Evolutionary conservation across 257 asterid genomes (phyloP), one percentile per base, ranked within the genome.

Genomic region (Cordia subcordata): DNA sequence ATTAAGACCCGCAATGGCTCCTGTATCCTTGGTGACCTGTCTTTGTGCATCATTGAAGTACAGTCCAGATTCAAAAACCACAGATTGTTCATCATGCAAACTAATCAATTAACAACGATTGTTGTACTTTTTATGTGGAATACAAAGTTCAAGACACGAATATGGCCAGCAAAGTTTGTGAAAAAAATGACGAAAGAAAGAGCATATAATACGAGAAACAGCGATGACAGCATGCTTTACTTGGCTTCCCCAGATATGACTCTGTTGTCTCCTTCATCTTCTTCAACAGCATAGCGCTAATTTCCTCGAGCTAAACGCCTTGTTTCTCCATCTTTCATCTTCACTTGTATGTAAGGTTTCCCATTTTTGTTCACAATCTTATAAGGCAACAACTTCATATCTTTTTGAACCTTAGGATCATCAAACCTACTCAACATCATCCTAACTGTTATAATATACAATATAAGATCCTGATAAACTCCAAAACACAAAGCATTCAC

Each of bases 191-290:
- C 5, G 45, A 4, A 35, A 35, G 50, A n/a, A n/a, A 61, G 35
- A 32, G 27, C 42, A 44, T 15, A 32, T 10, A 15, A 0, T 60
- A 61, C 67, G 67, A 32, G 75, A 70, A 50, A 63, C 75, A 19
- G 75, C 53, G 51, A 69, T 64, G 11, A 69, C 75, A 6, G 70
- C 70, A 16, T 54, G 55, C 39, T 51, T 69, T n/a, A 32, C 63
- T 52, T 49, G 58, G 52, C 15, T 58, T 47, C 16, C 76, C 72
- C 57, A 71, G 40, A 55, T 59, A 64, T 8, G 68, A 57, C 53
- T 65, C 72, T 10, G 76, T 72, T 8, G 66, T 65, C 46, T 59
- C 68, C 35, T 71, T 71, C 76, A 71, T 65, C 45, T 71, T 71
- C 40, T 65, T 62, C 60, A 71, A 55, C 19, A 71, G 35, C 76